Evolutionary conservation across 1,139 yeast species (phyloP).

Genomic region (Suhomyces chickasaworum): DNA sequence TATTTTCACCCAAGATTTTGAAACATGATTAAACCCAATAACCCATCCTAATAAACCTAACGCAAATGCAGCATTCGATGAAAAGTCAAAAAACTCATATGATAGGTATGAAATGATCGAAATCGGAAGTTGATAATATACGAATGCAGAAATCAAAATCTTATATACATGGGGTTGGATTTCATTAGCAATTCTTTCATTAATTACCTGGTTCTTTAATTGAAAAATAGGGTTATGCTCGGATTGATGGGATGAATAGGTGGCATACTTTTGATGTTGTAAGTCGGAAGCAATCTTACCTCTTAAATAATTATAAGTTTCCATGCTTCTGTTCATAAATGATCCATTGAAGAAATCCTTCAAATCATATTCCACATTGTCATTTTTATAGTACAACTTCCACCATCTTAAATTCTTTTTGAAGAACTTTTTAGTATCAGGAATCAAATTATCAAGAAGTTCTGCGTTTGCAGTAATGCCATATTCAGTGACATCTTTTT

Average conservation of each 20-base stretch:
- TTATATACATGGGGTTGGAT: slow-evolving; percentile 44
- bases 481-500: slow-evolving; percentile 30
- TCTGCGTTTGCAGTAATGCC: slow-evolving; percentile 40
- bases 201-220: slow-evolving; percentile 35
- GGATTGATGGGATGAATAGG: slow-evolving; percentile 5
- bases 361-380: slow-evolving; percentile 48
- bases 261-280: slow-evolving; percentile 25
- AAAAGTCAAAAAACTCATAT: slow-evolving; percentile 39
- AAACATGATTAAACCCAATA: slow-evolving; percentile 46
- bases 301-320: slow-evolving; percentile 38
- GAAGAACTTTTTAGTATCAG: slow-evolving; percentile 35
- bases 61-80: slow-evolving; percentile 37
- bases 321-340: slow-evolving; percentile 46
- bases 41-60: slow-evolving; percentile 44
- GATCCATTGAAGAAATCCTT: slow-evolving; percentile 40
- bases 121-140: slow-evolving; percentile 45
- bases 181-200: slow-evolving; percentile 30
- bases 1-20: slow-evolving; percentile 40
- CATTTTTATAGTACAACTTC: slow-evolving; percentile 47
- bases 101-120: slow-evolving; percentile 34
- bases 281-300: slow-evolving; percentile 34
- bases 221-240: slow-evolving; percentile 34
- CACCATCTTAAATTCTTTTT: slow-evolving; percentile 42
- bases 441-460: slow-evolving; percentile 38
- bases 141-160: slow-evolving; percentile 33